These are phyloP conservation scores for Solanum rostratum DNA, from an alignment of 257 asterid species.

Conservation along the genomic window DNA sequence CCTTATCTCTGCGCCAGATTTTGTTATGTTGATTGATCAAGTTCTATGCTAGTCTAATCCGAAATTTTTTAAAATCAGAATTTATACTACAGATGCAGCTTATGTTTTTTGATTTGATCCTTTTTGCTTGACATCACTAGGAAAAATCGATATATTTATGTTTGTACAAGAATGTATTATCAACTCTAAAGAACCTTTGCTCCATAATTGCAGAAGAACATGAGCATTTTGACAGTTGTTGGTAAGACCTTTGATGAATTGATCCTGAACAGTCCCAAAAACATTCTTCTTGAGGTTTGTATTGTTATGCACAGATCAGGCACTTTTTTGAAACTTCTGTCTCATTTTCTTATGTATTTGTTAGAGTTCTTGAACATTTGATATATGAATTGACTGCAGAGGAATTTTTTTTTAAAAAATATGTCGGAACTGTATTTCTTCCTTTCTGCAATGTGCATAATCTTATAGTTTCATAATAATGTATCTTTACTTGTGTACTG, in stretches of 20 bases:
- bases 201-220: slow-evolving; percentile 44
- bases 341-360: background rate
- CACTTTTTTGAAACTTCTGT: background rate
- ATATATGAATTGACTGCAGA: background rate
- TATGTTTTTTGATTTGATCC: background rate
- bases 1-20: background rate
- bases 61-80: background rate
- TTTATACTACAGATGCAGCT: background rate
- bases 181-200: background rate
- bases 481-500: background rate
- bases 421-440: background rate
- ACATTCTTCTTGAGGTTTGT: slow-evolving; percentile 76
- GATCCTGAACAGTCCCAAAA: slow-evolving; percentile 44
- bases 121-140: background rate
- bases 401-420: background rate
- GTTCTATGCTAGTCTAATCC: background rate
- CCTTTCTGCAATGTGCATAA: background rate
- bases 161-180: background rate
- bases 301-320: background rate
- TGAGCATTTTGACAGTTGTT: slow-evolving; percentile 51
- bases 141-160: background rate
- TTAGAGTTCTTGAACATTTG: background rate
- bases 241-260: slow-evolving; percentile 82
- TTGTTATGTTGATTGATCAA: background rate
- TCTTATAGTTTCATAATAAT: background rate